Evolutionary conservation across 768 basidiomycete species (phyloP), one percentile per base, ranked within the genome.

Genomic region (Podaxis pistillaris): DNA sequence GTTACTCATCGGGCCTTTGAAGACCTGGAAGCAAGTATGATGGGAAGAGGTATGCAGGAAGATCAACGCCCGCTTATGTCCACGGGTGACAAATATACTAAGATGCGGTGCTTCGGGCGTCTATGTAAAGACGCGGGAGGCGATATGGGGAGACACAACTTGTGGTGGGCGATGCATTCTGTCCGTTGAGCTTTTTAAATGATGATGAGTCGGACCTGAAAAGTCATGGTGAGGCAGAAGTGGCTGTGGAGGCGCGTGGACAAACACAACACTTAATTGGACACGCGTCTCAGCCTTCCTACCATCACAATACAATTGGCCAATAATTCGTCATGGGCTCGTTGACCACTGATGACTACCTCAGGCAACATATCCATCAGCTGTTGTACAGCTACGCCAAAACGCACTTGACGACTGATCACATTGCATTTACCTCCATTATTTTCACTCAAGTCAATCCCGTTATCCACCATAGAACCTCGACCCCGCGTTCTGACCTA

Each of bases 361-460:
- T 62, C 13, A 13, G 47, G 33, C 46, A 61, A 17, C 64, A 46
- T 47, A 37, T 65, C 49, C 61, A 62, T 17, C 52, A 17, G 2
- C 57, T 62, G 7, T 30, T 63, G 41, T 52, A 28, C 61, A 53
- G 24, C 44, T 65, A 65, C 19, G 61, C 59, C 12, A 58, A 62
- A 58, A 50, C 50, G 3, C 46, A 65, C 22, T 53, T 62, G 22
- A 61, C 61, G 33, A 50, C 30, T 11, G 52, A 65, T 41, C 58
- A 65, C 46, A n/a, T 55, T 19, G 50, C 46, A 36, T 62, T 55
- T 33, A 50, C 64, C 15, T 5, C 26, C 19, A 36, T 54, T 37
- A n/a, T 62, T 24, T 40, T 49, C 36, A 38, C 55, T 17, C 57
- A 61, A 40, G 47, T 60, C 12, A 19, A 33, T 19, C 8, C 8